Conservation (phyloP, 1,284 basidiomycete genomes). For the Megacollybia platyphylla region DNA sequence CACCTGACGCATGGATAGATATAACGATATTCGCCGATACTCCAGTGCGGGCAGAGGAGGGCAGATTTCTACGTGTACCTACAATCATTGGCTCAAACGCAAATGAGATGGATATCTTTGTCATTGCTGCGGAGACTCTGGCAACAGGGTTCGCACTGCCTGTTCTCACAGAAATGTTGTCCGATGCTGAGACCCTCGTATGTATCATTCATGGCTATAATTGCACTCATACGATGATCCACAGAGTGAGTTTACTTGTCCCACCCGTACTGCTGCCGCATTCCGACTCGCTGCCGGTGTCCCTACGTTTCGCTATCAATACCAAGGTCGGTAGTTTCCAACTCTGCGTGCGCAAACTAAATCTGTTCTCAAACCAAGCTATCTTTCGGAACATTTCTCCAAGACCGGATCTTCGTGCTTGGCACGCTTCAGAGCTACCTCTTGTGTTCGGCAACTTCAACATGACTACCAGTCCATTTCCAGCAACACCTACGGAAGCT, state of each 20-base stretch:
- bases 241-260: slow-evolving; percentile 14
- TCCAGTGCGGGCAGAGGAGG: slow-evolving; percentile 8
- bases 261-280: slow-evolving; percentile 11
- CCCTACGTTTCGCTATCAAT: slow-evolving; percentile 19
- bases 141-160: slow-evolving; percentile 11
- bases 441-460: slow-evolving; percentile 14
- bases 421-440: slow-evolving; percentile 19
- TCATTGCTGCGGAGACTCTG: slow-evolving; percentile 10
- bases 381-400: slow-evolving; percentile 18
- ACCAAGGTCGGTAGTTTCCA: slow-evolving; percentile 14
- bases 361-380: slow-evolving; percentile 8
- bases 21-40: slow-evolving; percentile 16
- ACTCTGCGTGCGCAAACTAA: neutral
- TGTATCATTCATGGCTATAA: slow-evolving; percentile 1
- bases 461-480: slow-evolving; percentile 11
- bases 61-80: slow-evolving; percentile 17
- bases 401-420: slow-evolving; percentile 17
- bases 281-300: slow-evolving; percentile 13
- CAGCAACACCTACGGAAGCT: slow-evolving; percentile 9
- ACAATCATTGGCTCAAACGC: slow-evolving; percentile 13
- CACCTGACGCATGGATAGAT: slow-evolving; percentile 8
- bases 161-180: slow-evolving; percentile 11
- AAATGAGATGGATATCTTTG: slow-evolving; percentile 14
- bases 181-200: slow-evolving; percentile 14
- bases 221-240: neutral